Evolutionary conservation across 768 basidiomycete genomes (phyloP).

Genomic region (Coprinopsis cinerea): DNA sequence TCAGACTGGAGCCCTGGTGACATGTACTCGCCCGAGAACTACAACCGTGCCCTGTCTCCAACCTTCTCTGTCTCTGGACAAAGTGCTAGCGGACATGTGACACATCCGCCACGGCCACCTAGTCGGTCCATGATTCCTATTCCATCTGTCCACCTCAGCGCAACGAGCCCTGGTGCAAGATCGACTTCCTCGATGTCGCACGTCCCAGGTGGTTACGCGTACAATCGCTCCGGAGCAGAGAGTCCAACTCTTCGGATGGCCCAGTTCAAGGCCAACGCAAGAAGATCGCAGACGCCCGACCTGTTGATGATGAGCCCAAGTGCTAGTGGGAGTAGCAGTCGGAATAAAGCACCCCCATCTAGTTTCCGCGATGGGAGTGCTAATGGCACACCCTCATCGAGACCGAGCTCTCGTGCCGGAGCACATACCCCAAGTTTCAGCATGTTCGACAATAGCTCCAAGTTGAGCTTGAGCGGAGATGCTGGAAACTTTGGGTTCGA

Average conservation of each 20-base stretch:
- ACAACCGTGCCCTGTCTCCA: constrained; percentile 55
- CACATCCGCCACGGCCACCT: constrained; percentile 65
- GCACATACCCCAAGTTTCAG: constrained; percentile 45
- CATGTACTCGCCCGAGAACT: constrained; percentile 30
- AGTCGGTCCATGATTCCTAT: constrained; percentile 83
- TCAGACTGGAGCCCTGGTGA: constrained; percentile 6
- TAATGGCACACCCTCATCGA: constrained; percentile 31
- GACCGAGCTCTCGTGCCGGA: constrained; percentile 61
- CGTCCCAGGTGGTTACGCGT: constrained; percentile 29
- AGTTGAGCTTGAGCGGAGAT: constrained; percentile 26
- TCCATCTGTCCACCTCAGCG: constrained; percentile 63
- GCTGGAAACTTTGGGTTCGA: constrained; percentile 37
- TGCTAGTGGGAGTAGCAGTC: constrained; percentile 33
- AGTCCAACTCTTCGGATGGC: constrained; percentile 13
- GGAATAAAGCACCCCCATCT: constrained; percentile 57
- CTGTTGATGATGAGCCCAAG: constrained; percentile 20
- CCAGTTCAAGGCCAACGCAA: constrained; percentile 6
- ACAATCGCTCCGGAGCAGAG: constrained; percentile 8
- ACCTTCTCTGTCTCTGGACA: constrained; percentile 43
- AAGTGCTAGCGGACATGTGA: constrained; percentile 35
- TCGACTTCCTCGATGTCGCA: constrained; percentile 70
- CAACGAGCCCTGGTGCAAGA: constrained; percentile 44
- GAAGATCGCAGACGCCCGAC: constrained; percentile 63
- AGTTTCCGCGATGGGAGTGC: constrained; percentile 59
- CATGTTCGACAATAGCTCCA: not conserved